Evolutionary conservation across 139 green algal species (phyloP).

Genomic region (Micractinium sp.): DNA sequence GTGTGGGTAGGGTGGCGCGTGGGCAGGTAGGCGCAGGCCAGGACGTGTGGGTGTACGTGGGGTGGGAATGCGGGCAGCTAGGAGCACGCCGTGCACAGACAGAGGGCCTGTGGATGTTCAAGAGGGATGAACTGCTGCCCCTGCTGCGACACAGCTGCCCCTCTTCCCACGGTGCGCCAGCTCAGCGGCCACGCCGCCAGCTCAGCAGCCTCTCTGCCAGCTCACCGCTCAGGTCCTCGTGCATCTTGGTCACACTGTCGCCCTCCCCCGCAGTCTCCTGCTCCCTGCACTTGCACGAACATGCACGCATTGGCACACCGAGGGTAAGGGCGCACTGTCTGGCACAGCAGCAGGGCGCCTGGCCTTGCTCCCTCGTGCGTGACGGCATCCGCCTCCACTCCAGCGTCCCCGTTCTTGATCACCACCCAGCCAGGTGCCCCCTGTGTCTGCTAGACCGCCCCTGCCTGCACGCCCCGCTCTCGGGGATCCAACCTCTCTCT

Average conservation of each 20-base stretch:
- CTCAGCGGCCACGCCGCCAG: too few species aligned
- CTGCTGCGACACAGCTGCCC: neutral
- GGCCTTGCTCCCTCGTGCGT: neutral
- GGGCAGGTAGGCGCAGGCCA: neutral
- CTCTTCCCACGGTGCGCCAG: too few species aligned
- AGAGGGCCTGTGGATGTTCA: neutral
- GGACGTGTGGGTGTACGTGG: neutral
- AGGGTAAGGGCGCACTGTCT: neutral
- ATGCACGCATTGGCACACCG: neutral
- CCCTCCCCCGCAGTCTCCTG: slow-evolving; percentile 65
- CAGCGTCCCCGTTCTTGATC: neutral
- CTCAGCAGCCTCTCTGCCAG: neutral
- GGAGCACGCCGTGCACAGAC: neutral
- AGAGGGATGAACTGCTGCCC: neutral
- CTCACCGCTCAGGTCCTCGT: slow-evolving; percentile 78
- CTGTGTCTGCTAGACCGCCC: too few species aligned
- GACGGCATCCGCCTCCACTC: neutral
- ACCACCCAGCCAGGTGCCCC: neutral
- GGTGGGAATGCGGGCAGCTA: neutral
- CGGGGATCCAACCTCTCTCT: neutral
- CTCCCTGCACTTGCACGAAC: slow-evolving; percentile 23
- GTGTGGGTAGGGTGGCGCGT: neutral
- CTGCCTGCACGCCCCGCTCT: too few species aligned
- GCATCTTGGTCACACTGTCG: slow-evolving; percentile 90
- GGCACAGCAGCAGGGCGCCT: neutral